These are phyloP conservation scores for Cercospora sp. DNA, from an alignment of 2,329 filamentous ascomycete genomes.

Conservation along the genomic window DNA sequence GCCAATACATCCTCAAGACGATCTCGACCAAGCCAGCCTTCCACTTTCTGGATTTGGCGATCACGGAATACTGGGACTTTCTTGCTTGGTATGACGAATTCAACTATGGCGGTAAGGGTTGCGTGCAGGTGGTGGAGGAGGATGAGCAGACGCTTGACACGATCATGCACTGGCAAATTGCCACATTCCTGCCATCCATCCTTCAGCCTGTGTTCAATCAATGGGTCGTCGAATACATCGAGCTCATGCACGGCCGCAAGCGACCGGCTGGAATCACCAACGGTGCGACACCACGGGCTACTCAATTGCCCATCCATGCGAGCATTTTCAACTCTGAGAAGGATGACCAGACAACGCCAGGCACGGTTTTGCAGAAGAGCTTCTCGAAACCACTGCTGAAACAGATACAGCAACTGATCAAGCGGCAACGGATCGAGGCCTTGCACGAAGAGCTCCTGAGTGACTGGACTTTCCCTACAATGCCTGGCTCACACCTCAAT, in stretches of 20 bases:
- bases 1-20: constrained; percentile 95
- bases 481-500: constrained; percentile 70
- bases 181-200: constrained; percentile 77
- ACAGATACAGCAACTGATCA: constrained; percentile 77
- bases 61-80: constrained; percentile 99
- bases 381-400: constrained; percentile 91
- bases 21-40: constrained; percentile 95
- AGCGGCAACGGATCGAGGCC: constrained; percentile 82
- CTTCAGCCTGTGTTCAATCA: constrained; percentile 85
- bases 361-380: constrained; percentile 70
- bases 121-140: constrained; percentile 71
- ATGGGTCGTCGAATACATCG: constrained; percentile 92
- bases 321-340: constrained; percentile 59
- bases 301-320: constrained; percentile 60
- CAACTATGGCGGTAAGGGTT: constrained; percentile 96
- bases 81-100: constrained; percentile 98
- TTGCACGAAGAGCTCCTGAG: constrained; percentile 82
- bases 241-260: constrained; percentile 88
- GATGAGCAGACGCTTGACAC: constrained; percentile 82
- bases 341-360: constrained; percentile 56
- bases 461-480: constrained; percentile 81
- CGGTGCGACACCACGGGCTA: constrained; percentile 53
- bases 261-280: constrained; percentile 54
- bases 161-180: constrained; percentile 98
- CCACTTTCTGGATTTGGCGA: constrained; percentile 93